These are phyloP conservation scores for Metschnikowia proteae DNA, from an alignment of 805 yeast genomes.

Conservation along the genomic window DNA sequence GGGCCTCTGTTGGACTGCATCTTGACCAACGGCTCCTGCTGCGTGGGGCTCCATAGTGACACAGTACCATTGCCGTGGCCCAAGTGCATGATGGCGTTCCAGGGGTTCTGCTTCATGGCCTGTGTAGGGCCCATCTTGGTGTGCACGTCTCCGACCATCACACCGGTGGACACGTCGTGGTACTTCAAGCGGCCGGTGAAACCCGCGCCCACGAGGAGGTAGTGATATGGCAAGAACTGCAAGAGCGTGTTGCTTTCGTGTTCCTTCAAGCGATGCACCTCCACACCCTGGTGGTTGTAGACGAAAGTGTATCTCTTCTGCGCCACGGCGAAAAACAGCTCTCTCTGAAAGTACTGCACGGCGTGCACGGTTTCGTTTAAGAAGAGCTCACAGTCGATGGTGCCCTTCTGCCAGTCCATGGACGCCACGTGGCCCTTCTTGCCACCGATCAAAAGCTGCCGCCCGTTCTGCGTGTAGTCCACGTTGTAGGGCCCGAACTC, in stretches of 20 bases:
- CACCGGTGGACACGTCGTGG: slow-evolving; percentile 95
- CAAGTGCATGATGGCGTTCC: slow-evolving; percentile 91
- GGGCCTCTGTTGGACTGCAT: slow-evolving; percentile 83
- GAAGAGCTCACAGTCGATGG: slow-evolving; percentile 73
- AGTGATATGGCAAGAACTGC: slow-evolving; percentile 92
- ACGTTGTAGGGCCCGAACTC: slow-evolving; percentile 84
- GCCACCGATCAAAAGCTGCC: slow-evolving; percentile 81
- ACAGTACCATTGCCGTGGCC: slow-evolving; percentile 95
- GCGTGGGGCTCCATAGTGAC: slow-evolving; percentile 88
- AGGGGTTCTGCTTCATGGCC: slow-evolving; percentile 85
- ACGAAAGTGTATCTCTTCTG: slow-evolving; percentile 92
- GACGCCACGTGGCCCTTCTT: slow-evolving; percentile 92
- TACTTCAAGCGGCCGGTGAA: slow-evolving; percentile 83
- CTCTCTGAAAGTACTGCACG: slow-evolving; percentile 86
- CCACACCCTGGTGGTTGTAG: slow-evolving; percentile 87
- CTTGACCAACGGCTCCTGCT: slow-evolving; percentile 81
- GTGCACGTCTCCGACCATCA: slow-evolving; percentile 72
- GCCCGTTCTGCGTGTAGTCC: slow-evolving; percentile 85
- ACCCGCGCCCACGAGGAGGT: slow-evolving; percentile 81
- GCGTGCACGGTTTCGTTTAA: slow-evolving; percentile 87
- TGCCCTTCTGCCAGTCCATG: slow-evolving; percentile 92
- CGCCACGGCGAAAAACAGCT: slow-evolving; percentile 93
- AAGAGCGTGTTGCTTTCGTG: slow-evolving; percentile 81
- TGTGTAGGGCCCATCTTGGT: slow-evolving; percentile 90
- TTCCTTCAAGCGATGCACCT: slow-evolving; percentile 84